Evolutionary conservation across 192 early-diverging fungal species (phyloP), one percentile per base, ranked within the genome.

Genomic region (Backusella macrospora): DNA sequence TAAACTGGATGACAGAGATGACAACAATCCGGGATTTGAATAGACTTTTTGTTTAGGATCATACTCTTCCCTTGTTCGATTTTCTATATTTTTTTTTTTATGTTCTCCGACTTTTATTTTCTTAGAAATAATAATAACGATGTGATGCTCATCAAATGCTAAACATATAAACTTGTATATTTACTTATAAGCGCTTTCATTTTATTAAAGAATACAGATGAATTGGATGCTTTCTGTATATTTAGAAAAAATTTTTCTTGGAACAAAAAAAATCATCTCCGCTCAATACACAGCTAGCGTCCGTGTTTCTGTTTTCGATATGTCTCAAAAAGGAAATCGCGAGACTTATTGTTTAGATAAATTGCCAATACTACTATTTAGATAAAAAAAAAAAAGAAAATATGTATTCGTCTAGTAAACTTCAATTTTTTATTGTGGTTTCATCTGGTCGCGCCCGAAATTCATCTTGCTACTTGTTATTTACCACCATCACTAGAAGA

Each of bases 381-480:
- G 6, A 26, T 23, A 9, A 49, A 48, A 48, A 49, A 49, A 18
- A 49, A 49, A 49, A 9, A 21, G 2, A 48, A 48, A 48, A 6
- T 52, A 21, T 52, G 52, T 13, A 16, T 18, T 52, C 49, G 8
- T 18, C 10, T 52, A 8, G 21, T 10, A 10, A 55, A 55, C 21
- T 7, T 59, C 21, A 59, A 59, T 59, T 59, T 59, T 59, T 59
- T 59, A 59, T 59, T 59, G 9, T 59, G 26, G 26, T 59, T 59
- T 23, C 52, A 26, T 4, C 52, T 9, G 13, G 52, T 23, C 8
- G 0, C 2, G 21, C 18, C 52, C 10, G 26, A 21, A 59, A 59
- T 59, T 59, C 52, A 59, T 59, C 52, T 59, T 59, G 21, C 52
- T 59, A 59, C 52, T 59, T 59, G 47, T 49, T n/a, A 18, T 18